Evolutionary conservation across 225 moss, liverwort and hornwort species (phyloP), one percentile per base, ranked within the genome.

Genomic region (Anthoceros angustus): DNA sequence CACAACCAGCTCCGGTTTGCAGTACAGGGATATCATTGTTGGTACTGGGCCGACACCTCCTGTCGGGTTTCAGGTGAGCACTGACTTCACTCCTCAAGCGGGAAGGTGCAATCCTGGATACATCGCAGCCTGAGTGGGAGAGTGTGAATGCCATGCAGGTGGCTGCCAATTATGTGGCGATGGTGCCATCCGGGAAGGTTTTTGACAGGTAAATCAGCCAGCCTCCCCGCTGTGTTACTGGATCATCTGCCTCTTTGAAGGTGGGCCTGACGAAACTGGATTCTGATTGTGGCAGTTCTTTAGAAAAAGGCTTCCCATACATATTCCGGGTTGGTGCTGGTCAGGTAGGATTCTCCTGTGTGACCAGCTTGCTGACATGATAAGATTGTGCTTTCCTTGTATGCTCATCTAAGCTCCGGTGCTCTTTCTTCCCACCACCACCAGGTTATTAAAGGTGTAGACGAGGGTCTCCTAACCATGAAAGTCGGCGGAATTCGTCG

Each of bases 141-240:
- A 6, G 8, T 24, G 63, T 14, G 12, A n/a, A 62, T 65, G 11
- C 20, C 32, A 25, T 45, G 64, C 73, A 98, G 95, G 95, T 98
- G 68, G 84, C 87, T 48, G 95, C 95, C 61, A 82, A 98, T 71
- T 98, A 98, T 62, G 87, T 98, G 9, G 95, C 95, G 32, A 98
- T 98, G 95, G 71, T 98, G 70, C 95, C 95, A n/a, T 63, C 68
- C 43, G 95, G 95, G 67, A 98, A 86, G 76, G 63, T 98, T 64
- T 98, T 98, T 72, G 95, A 98, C 80, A 92, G 92, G 92, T 84
- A 32, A 4, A 32, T 32, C 2, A 32, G 32, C 2, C 32, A 32
- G 32, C 32, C 4, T 32, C 32, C 32, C 32, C 1, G 32, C 32
- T 32, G 32, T 32, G 4, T 32, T 4, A 32, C 32, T 32, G 32